Conservation (phyloP, 2,329 filamentous ascomycete species). For the Pseudogymnoascus sp. region DNA sequence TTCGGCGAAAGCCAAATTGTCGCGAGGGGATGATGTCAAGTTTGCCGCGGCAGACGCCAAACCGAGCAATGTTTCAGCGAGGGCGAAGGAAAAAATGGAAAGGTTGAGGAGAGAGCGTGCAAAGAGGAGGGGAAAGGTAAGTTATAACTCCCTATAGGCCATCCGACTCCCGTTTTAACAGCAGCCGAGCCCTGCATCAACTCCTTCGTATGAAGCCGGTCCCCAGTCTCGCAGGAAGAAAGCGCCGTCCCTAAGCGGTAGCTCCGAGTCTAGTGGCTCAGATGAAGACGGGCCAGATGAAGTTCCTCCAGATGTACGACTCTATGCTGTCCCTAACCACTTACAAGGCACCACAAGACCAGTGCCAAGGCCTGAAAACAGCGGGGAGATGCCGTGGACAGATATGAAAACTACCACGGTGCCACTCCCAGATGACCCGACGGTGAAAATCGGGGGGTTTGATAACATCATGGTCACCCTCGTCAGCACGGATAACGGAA, state of each 20-base stretch:
- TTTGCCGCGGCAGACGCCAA: neutral
- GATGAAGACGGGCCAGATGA: neutral
- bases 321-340: neutral
- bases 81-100: neutral
- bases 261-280: neutral
- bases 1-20: neutral
- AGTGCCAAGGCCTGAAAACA: neutral
- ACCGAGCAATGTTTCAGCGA: neutral
- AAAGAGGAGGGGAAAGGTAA: neutral
- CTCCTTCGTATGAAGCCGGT: neutral
- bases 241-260: neutral
- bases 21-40: neutral
- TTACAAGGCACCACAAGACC: neutral
- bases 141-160: too few species aligned
- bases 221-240: neutral
- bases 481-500: neutral
- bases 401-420: neutral
- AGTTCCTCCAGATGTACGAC: neutral
- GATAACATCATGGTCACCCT: slow-evolving; percentile 3
- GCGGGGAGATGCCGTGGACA: neutral
- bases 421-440: neutral
- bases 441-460: neutral
- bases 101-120: neutral
- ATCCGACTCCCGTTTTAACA: neutral
- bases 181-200: neutral